These are phyloP conservation scores for Prunus fruticosa DNA, from an alignment of 306 rosid species.

Conservation along the genomic window DNA sequence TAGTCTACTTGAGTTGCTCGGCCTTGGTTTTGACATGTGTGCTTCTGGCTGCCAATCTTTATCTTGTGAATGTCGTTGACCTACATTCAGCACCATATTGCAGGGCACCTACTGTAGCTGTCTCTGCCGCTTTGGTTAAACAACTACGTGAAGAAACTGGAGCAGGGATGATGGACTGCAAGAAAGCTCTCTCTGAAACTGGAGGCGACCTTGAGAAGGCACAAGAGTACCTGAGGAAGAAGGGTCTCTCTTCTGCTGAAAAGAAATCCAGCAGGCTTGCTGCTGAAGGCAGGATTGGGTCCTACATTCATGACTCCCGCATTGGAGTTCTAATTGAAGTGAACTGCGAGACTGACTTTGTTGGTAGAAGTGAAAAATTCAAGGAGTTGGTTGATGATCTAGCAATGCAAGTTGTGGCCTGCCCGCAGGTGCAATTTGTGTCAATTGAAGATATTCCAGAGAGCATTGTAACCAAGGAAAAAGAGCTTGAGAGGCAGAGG, in stretches of 20 bases:
- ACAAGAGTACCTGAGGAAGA: conserved; percentile 90
- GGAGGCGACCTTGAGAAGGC: conserved; percentile 97
- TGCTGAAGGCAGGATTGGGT: conserved; percentile 95
- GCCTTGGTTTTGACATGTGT: neutral
- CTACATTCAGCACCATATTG: conserved; percentile 19
- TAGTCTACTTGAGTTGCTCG: neutral
- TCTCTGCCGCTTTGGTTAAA: conserved; percentile 82
- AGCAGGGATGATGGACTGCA: conserved; percentile 99
- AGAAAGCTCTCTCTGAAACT: conserved; percentile 92
- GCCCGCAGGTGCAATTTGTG: conserved; percentile 77
- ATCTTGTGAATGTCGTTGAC: conserved; percentile 11
- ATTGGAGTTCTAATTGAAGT: conserved; percentile 94
- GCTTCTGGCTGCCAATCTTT: neutral
- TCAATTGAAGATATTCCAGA: conserved; percentile 83
- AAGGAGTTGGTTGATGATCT: conserved; percentile 88
- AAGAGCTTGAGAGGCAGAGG: conserved; percentile 86
- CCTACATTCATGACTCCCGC: conserved; percentile 92
- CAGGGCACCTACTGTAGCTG: conserved; percentile 63
- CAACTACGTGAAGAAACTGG: conserved; percentile 93
- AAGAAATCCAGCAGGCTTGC: conserved; percentile 92
- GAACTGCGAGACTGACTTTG: conserved; percentile 94
- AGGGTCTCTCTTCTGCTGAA: conserved; percentile 92
- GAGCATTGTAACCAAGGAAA: conserved; percentile 52
- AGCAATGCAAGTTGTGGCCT: conserved; percentile 94
- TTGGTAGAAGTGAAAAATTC: conserved; percentile 80